These are phyloP conservation scores for Lichtheimia corymbifera DNA, from an alignment of 371 early-diverging fungal genomes.

Conservation along the genomic window DNA sequence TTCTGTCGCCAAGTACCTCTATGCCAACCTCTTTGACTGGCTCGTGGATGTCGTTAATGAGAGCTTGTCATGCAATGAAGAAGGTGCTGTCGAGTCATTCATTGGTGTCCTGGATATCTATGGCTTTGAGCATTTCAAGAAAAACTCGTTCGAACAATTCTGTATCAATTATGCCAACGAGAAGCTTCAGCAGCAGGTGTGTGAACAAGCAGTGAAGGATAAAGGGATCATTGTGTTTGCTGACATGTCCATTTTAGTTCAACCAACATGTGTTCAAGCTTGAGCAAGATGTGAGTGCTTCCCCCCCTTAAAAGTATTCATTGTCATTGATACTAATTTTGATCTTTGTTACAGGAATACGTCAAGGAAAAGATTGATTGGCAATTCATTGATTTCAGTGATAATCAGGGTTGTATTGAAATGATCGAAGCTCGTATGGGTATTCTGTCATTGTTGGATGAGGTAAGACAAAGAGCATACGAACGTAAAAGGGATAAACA, in stretches of 20 bases:
- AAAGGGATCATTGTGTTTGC: background rate
- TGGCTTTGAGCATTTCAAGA: constrained; percentile 96
- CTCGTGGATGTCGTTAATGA: constrained; percentile 83
- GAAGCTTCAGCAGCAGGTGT: constrained; percentile 92
- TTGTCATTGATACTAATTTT: background rate
- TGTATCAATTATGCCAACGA: constrained; percentile 99
- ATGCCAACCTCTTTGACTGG: constrained; percentile 93
- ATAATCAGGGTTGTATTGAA: constrained; percentile 99
- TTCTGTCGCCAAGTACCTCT: constrained; percentile 93
- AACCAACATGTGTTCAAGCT: constrained; percentile 74
- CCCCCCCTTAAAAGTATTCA: constrained; percentile 65
- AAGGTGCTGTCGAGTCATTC: constrained; percentile 57
- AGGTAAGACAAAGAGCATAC: constrained; percentile 50
- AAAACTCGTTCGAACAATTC: constrained; percentile 99
- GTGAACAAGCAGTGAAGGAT: background rate
- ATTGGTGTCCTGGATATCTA: constrained; percentile 98
- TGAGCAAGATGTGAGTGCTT: constrained; percentile 80
- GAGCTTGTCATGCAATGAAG: constrained; percentile 70
- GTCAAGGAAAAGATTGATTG: constrained; percentile 90
- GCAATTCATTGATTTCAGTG: constrained; percentile 95
- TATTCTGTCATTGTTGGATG: constrained; percentile 94
- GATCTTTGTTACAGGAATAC: constrained; percentile 63
- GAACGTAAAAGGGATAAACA: background rate
- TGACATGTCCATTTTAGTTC: constrained; percentile 57
- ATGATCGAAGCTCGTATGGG: constrained; percentile 97